Percentiles rank a stretch among this genome's conserved stretches.
These are phyloP conservation scores for Phialocephala subalpina DNA, from an alignment of 2,329 filamentous ascomycete species.

Conservation along the genomic window DNA sequence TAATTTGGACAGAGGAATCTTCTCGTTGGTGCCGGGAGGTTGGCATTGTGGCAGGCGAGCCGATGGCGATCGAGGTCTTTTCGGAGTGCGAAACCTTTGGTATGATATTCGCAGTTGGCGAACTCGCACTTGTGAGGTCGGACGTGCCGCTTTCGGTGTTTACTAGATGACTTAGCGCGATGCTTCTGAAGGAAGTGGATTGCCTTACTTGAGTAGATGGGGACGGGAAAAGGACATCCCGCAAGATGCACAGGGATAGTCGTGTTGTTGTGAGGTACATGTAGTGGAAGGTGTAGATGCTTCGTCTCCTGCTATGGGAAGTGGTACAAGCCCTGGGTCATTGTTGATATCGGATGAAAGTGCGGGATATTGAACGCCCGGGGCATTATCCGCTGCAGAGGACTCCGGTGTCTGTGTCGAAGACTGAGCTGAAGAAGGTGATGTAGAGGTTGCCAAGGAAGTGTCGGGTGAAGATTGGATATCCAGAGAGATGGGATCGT, in stretches of 20 bases:
- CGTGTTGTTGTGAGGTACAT: neutral
- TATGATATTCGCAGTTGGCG: neutral
- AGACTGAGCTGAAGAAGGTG: neutral
- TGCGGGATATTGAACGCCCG: neutral
- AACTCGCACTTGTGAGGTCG: neutral
- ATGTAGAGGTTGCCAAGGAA: conserved; percentile 1
- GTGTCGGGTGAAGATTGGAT: neutral
- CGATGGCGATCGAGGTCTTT: neutral
- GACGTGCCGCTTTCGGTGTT: neutral
- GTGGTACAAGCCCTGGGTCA: neutral
- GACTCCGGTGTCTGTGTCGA: neutral
- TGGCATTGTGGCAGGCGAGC: neutral
- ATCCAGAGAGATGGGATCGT: neutral
- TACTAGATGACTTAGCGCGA: neutral
- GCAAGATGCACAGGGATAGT: neutral
- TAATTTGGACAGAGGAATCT: neutral
- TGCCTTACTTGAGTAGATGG: neutral
- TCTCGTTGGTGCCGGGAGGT: neutral
- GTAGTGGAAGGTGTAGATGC: neutral
- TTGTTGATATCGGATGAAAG: neutral
- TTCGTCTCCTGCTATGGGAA: neutral
- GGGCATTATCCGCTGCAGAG: neutral
- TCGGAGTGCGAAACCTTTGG: conserved; percentile 1
- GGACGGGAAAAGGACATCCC: neutral
- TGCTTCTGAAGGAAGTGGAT: neutral